Evolutionary conservation across 2,329 filamentous ascomycete genomes (phyloP).

Genomic region (Colletotrichum liaoningense): DNA sequence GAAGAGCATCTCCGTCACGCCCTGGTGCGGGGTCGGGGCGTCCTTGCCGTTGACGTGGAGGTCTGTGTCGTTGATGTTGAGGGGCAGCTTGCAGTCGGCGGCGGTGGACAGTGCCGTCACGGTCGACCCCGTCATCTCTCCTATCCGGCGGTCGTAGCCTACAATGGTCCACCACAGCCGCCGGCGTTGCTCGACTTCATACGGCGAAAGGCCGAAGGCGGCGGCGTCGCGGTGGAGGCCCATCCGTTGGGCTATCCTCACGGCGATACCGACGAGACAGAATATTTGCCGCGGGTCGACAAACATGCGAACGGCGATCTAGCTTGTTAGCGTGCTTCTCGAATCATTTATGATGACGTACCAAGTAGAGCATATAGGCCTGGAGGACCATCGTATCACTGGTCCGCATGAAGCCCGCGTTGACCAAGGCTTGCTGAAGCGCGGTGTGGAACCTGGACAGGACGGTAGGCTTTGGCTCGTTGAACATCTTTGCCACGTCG

Average conservation of each 20-base stretch:
- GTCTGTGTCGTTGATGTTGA: conserved; percentile 73
- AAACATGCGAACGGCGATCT: conserved; percentile 61
- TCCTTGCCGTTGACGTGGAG: conserved; percentile 68
- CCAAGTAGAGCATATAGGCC: conserved; percentile 75
- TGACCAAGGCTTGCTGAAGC: conserved; percentile 73
- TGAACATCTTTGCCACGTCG: conserved; percentile 63
- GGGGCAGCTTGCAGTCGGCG: conserved; percentile 66
- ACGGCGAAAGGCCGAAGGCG: conserved; percentile 62
- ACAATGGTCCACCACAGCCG: conserved; percentile 80
- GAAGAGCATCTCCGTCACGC: conserved; percentile 71
- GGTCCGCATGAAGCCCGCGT: conserved; percentile 74
- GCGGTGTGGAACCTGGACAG: conserved; percentile 66
- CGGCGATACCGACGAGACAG: conserved; percentile 72
- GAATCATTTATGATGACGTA: conserved; percentile 50
- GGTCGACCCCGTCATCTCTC: conserved; percentile 72
- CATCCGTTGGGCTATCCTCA: conserved; percentile 76
- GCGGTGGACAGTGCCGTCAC: conserved; percentile 66
- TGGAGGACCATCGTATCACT: conserved; percentile 75
- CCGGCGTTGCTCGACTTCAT: conserved; percentile 77
- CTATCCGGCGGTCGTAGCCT: conserved; percentile 75
- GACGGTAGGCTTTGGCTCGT: conserved; percentile 62
- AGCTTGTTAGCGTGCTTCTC: neutral
- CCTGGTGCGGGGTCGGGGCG: conserved; percentile 58
- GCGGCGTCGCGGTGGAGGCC: conserved; percentile 74
- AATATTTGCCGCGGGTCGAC: conserved; percentile 71